phyloP scores from a whole-genome alignment of 1,284 basidiomycete species.

The Pseudozyma sp. region DNA sequence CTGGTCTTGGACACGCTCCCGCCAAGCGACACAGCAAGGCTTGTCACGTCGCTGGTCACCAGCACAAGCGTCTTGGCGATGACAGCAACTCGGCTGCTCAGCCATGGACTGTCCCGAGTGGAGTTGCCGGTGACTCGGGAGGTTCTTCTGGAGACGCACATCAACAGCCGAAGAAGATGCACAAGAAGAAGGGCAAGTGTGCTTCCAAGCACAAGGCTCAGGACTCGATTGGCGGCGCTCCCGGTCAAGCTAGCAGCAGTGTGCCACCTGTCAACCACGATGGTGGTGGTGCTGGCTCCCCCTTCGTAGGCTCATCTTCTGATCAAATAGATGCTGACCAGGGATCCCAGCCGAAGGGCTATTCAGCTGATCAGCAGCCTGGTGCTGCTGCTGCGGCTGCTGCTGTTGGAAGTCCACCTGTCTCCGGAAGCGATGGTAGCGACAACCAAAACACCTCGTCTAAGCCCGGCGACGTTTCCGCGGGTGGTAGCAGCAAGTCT shows the following conservation, averaged over 20 bases:
- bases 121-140: background rate
- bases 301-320: background rate
- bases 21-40: conserved; percentile 3
- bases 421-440: conserved; percentile 2
- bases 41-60: conserved; percentile 1
- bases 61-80: conserved; percentile 8
- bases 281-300: background rate
- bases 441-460: background rate
- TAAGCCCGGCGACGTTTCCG: background rate
- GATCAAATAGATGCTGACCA: background rate
- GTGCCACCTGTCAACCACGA: background rate
- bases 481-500: background rate
- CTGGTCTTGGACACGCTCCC: conserved; percentile 2
- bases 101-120: background rate
- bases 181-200: conserved; percentile 30
- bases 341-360: background rate
- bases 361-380: background rate
- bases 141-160: too few relatives aligned
- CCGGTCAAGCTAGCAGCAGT: background rate
- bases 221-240: background rate
- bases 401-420: background rate
- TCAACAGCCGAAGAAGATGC: conserved; percentile 14
- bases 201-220: conserved; percentile 14
- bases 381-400: background rate
- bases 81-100: conserved; percentile 2